A percentile compares a stretch with the other conserved stretches of the same genome.
Conservation (phyloP, 129 eudicot genomes). For the Apium graveolens region DNA sequence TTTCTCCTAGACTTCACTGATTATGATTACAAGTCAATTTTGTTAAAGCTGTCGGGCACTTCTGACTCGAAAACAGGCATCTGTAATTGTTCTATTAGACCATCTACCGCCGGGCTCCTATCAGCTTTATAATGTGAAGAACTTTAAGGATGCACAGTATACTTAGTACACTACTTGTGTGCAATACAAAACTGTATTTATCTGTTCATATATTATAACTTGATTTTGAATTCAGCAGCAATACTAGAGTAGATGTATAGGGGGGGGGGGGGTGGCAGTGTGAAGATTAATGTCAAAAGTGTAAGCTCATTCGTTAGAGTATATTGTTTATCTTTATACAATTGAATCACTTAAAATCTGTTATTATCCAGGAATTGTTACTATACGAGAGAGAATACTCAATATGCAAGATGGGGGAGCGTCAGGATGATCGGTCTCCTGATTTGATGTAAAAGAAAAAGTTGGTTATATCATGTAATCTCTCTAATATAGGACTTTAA, state of each 20-base stretch:
- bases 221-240: background rate
- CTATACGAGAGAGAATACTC: slow-evolving; percentile 80
- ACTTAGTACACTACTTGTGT: background rate
- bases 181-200: background rate
- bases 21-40: background rate
- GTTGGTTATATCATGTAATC: background rate
- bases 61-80: background rate
- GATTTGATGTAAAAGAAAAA: slow-evolving; percentile 14
- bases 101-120: background rate
- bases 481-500: background rate
- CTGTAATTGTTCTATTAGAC: background rate
- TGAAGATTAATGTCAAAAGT: background rate
- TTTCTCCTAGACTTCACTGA: background rate
- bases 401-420: slow-evolving; percentile 73
- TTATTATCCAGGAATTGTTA: slow-evolving; percentile 54
- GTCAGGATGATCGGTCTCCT: slow-evolving; percentile 40
- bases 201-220: background rate
- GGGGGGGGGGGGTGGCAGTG: no score
- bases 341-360: background rate
- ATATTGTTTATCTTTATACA: background rate
- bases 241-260: background rate
- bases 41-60: background rate
- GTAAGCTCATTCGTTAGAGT: background rate
- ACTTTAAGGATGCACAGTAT: background rate
- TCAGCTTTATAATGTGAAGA: background rate